Evolutionary conservation across 108 stramenopile genomes (phyloP).

Genomic region (Parmales sp.): DNA sequence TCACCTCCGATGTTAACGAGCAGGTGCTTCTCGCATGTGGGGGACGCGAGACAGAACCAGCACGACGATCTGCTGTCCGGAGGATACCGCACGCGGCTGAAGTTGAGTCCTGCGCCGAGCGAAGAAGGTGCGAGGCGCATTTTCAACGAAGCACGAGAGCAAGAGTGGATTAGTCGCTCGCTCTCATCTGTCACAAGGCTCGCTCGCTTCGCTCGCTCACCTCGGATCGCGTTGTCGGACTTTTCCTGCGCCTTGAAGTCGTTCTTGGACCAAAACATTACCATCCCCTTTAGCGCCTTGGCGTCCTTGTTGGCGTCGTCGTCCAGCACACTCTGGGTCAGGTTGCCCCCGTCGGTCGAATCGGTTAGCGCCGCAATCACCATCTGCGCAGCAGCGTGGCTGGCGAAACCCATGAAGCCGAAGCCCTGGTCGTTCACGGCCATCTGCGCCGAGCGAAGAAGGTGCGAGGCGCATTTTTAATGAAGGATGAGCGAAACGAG

Average conservation of each 20-base stretch:
- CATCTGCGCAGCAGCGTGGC: conserved; percentile 73
- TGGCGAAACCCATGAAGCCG: conserved; percentile 75
- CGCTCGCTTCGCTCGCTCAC: too few species aligned
- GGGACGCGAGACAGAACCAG: conserved; percentile 80
- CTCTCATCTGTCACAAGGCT: too few species aligned
- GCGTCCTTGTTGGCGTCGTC: neutral
- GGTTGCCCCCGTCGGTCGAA: conserved; percentile 58
- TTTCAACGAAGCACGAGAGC: too few species aligned
- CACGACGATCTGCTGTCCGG: conserved; percentile 65
- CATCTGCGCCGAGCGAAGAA: too few species aligned
- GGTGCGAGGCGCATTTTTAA: too few species aligned
- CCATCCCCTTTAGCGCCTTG: neutral
- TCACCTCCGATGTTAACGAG: conserved; percentile 63
- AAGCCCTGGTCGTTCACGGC: too few species aligned
- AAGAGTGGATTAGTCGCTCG: too few species aligned
- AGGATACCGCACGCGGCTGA: conserved; percentile 57
- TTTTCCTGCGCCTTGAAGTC: neutral
- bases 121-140: neutral
- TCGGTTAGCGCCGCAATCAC: conserved; percentile 66
- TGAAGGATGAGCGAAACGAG: too few species aligned
- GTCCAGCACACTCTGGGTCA: conserved; percentile 13
- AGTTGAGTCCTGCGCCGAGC: conserved; percentile 19
- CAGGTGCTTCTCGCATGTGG: conserved; percentile 74
- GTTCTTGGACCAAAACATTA: neutral
- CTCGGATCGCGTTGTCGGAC: neutral